These are phyloP conservation scores for Anthostomella pinea DNA, from an alignment of 2,329 filamentous ascomycete genomes.

Conservation along the genomic window DNA sequence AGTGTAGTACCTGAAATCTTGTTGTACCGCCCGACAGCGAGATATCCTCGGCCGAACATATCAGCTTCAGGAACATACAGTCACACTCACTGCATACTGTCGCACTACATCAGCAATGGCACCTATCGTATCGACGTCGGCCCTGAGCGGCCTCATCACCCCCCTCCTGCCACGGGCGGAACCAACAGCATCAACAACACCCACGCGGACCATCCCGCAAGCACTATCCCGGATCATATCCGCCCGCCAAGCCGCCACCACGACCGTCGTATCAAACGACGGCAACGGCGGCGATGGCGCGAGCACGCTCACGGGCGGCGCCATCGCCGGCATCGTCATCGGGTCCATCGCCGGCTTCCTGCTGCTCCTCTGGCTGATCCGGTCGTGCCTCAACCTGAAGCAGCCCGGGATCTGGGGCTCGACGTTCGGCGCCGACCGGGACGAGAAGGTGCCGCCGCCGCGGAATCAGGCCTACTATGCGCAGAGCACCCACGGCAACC, in stretches of 20 bases:
- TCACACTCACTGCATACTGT: too few relatives aligned
- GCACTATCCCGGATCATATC: constrained; percentile 21
- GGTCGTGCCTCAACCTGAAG: constrained; percentile 42
- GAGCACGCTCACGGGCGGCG: constrained; percentile 41
- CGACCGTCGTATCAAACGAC: constrained; percentile 23
- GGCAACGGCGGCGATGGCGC: constrained; percentile 16
- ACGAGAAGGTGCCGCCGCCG: constrained; percentile 18
- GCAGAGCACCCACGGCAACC: constrained; percentile 9
- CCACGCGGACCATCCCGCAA: constrained; percentile 24
- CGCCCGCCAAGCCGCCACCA: constrained; percentile 24
- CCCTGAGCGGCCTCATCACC: constrained; percentile 6
- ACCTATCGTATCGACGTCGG: constrained; percentile 12
- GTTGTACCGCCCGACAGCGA: too few relatives aligned
- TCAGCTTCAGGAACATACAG: too few relatives aligned
- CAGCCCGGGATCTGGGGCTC: constrained; percentile 23
- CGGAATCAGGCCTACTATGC: too few relatives aligned
- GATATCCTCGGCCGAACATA: too few relatives aligned
- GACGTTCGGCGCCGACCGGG: constrained; percentile 25
- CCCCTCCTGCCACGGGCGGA: constrained; percentile 9
- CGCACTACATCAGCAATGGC: constrained; percentile 20
- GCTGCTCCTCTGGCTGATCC: constrained; percentile 45
- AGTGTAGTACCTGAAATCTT: too few relatives aligned
- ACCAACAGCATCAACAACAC: constrained; percentile 10
- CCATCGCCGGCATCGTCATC: constrained; percentile 51
- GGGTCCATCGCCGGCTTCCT: constrained; percentile 46